These are phyloP conservation scores for Lithospermum erythrorhizon DNA, from an alignment of 257 asterid genomes.

Conservation along the genomic window DNA sequence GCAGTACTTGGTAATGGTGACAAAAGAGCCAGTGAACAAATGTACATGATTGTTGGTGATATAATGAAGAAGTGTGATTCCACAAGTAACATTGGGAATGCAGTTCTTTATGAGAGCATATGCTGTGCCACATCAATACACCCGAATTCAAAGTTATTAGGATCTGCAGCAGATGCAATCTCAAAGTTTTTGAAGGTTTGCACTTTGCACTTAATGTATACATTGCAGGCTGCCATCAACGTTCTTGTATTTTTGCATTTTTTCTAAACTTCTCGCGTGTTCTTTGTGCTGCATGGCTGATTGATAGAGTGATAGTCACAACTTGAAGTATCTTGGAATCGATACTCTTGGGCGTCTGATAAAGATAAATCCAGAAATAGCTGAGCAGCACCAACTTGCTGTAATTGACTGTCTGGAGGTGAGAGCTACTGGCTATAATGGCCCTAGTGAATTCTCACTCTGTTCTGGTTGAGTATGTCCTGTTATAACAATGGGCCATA, in stretches of 20 bases:
- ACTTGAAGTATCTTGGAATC: slow-evolving; percentile 92
- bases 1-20: slow-evolving; percentile 73
- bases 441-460: background rate
- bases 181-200: slow-evolving; percentile 81
- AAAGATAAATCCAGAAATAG: slow-evolving; percentile 86
- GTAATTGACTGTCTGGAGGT: slow-evolving; percentile 99
- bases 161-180: slow-evolving; percentile 82
- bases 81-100: slow-evolving; percentile 83
- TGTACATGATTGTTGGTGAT: slow-evolving; percentile 85
- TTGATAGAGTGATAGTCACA: slow-evolving; percentile 95
- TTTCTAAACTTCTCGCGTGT: background rate
- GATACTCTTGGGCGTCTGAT: slow-evolving; percentile 95
- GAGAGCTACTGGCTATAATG: slow-evolving; percentile 7
- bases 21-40: slow-evolving; percentile 89
- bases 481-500: background rate
- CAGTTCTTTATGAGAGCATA: slow-evolving; percentile 85
- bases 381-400: slow-evolving; percentile 95
- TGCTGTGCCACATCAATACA: slow-evolving; percentile 82
- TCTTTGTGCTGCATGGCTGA: slow-evolving; percentile 9
- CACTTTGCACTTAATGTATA: slow-evolving; percentile 22
- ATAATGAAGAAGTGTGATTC: slow-evolving; percentile 78
- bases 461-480: background rate
- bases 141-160: slow-evolving; percentile 77
- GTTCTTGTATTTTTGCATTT: slow-evolving; percentile 5
- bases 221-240: slow-evolving; percentile 7